These are phyloP conservation scores for Agastache rugosa DNA, from an alignment of 257 asterid species.

Conservation along the genomic window DNA sequence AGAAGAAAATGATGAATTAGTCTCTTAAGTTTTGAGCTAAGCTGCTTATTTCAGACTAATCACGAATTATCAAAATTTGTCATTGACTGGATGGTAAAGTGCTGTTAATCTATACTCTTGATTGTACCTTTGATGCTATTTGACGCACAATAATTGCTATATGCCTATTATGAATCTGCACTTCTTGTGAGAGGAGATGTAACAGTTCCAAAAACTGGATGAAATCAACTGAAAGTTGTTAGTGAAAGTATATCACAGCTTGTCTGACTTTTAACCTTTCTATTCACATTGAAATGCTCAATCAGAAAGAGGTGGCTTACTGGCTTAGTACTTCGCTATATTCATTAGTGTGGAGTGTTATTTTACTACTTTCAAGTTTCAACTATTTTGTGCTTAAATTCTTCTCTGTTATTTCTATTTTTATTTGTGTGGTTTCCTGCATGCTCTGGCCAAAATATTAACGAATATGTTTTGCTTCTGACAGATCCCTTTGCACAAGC, in stretches of 20 bases:
- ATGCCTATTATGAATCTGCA: background rate
- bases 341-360: background rate
- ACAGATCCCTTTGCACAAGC: slow-evolving; percentile 46
- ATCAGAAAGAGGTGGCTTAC: background rate
- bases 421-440: background rate
- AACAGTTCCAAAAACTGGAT: background rate
- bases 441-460: background rate
- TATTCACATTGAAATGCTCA: slow-evolving; percentile 8
- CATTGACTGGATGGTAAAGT: background rate
- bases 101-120: too few species aligned
- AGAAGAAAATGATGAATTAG: background rate
- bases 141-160: too few species aligned
- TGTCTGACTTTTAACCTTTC: background rate
- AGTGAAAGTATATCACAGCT: background rate
- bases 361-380: background rate
- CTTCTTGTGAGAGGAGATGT: background rate
- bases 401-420: background rate
- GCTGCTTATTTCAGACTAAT: background rate
- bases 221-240: background rate
- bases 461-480: slow-evolving; percentile 29
- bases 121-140: too few species aligned
- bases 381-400: background rate
- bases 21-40: background rate
- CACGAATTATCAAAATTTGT: background rate
- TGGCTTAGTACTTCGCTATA: background rate